phyloP scores from a whole-genome alignment of 768 basidiomycete species.

The Boletus pseudo-olivaceus region DNA sequence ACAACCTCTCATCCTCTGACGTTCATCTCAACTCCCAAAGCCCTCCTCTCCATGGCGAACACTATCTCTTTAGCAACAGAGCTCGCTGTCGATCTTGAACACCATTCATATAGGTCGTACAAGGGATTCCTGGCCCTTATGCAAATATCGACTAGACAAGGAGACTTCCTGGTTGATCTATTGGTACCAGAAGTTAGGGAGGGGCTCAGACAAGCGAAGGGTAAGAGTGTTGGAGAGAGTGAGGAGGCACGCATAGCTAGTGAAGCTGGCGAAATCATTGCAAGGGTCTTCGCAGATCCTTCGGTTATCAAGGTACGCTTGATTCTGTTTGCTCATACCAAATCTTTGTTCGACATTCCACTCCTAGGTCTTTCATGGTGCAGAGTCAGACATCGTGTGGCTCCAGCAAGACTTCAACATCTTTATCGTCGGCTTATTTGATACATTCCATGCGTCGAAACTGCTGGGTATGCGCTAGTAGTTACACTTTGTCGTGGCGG shows the following conservation, averaged over 20 bases:
- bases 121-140: slow-evolving; percentile 89
- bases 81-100: slow-evolving; percentile 92
- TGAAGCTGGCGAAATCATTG: slow-evolving; percentile 46
- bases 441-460: slow-evolving; percentile 93
- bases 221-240: slow-evolving; percentile 7
- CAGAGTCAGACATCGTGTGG: slow-evolving; percentile 93
- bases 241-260: slow-evolving; percentile 16
- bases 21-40: slow-evolving; percentile 60
- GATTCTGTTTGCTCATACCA: background rate
- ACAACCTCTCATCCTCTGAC: slow-evolving; percentile 44
- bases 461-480: slow-evolving; percentile 51
- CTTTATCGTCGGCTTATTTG: slow-evolving; percentile 94
- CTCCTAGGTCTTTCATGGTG: slow-evolving; percentile 85
- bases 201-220: slow-evolving; percentile 66
- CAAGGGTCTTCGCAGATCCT: slow-evolving; percentile 66
- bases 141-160: slow-evolving; percentile 80
- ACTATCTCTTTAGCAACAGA: slow-evolving; percentile 65
- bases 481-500: background rate
- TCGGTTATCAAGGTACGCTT: slow-evolving; percentile 72
- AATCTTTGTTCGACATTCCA: background rate
- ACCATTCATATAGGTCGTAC: slow-evolving; percentile 86
- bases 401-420: slow-evolving; percentile 93
- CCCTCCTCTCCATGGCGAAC: slow-evolving; percentile 61
- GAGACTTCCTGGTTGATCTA: slow-evolving; percentile 87
- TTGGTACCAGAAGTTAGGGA: slow-evolving; percentile 60